Base-by-base conservation (phyloP, 2,329 filamentous ascomycete genomes). In the Zopfia rhizophila region DNA sequence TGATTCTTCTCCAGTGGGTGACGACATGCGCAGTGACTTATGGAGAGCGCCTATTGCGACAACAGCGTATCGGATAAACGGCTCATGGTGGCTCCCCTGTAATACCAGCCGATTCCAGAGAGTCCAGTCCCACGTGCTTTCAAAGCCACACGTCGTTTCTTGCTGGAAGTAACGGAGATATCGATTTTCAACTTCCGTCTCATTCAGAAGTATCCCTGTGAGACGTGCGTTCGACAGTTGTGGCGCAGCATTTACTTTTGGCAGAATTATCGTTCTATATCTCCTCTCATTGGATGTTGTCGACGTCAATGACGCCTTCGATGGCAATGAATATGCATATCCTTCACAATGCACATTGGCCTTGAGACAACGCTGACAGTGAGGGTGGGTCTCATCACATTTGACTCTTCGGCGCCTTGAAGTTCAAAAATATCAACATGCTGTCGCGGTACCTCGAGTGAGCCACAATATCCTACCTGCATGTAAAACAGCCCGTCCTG, bases 91-190 rank as follows among this genome's bases (percentile, higher is more conserved):
- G 27, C 45, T 46, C 33, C 45, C 50, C 31, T 53, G 50, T 4
- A 50, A 41, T 30, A 53, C 31, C 18, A 53, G 41, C 7, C 46
- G 50, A 41, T 53, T 53, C 50, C 50, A 53, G 4, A 53, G 22
- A 1, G 45, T 40, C 50, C 50, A 53, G 18, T 53, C 50, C 38
- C 47, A 53, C 14, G 42, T 38, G 17, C 41, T 50, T 31, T 49
- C 41, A 18, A 53, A 53, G 18, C 42, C 45, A 44, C 37, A 39
- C 18, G 45, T 53, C 17, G 50, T 53, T 17, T 53, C 50, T 16
- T 53, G 22, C 14, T 53, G 45, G 21, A 53, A 53, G 30, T 50
- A 53, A 5, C 30, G 25, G 3, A 53, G 33, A 24, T 53, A 53
- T 16, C 38, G 45, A 19, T 50, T 53, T 24, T 53, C 50, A 7